Base-by-base conservation (phyloP, 2,329 filamentous ascomycete genomes). In the Aspergillus sp. region DNA sequence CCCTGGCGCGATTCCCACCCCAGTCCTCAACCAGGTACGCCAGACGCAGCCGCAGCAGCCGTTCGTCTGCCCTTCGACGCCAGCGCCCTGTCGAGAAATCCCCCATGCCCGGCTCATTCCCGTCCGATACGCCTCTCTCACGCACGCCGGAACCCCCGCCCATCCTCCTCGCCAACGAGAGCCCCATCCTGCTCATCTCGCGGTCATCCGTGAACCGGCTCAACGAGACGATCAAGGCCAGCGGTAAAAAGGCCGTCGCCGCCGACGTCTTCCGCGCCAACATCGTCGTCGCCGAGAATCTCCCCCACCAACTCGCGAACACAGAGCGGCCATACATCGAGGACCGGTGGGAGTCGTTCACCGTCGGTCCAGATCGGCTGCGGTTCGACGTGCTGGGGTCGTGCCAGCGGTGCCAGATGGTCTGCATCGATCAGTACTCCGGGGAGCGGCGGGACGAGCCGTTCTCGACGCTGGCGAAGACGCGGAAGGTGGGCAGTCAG, bases 401-500 rank as follows among this genome's bases (percentile, higher is more conserved):
- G 3, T 99, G 94, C 65, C 83, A 90, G 54, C 79, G 94, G 53
- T 99, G 94, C 62, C 91, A 96, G 69, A 97, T 99, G 92, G 87
- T 99, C 9, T 96, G 93, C 67, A 84, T 97, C 43, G 86, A 99
- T 65, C 94, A 96, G 69, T 77, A 84, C 44, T 96, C 87, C 11
- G 91, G 85, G 0, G 79, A 84, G 57, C 88, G 85, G 68, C 84
- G 85, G 57, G 84, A 90, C 57, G 94, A 97, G 69, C 94, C 94
- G 0, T 95, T 94, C 65, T 82, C 88, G 3, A 96, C 91, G 1
- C 74, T 99, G 53, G 87, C 89, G 1, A 96, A 95, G 76, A 95
- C 90, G 10, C 82, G 94, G 60, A 83, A 89, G 51, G 85, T 90
- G 57, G 85, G 89, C 47, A 90, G 91, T 1, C 91, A 91, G 71